Percentiles rank a stretch among this genome's conserved stretches.
Evolutionary conservation across 164 flowering plant genomes (phyloP).

Genomic region (Piper betle): DNA sequence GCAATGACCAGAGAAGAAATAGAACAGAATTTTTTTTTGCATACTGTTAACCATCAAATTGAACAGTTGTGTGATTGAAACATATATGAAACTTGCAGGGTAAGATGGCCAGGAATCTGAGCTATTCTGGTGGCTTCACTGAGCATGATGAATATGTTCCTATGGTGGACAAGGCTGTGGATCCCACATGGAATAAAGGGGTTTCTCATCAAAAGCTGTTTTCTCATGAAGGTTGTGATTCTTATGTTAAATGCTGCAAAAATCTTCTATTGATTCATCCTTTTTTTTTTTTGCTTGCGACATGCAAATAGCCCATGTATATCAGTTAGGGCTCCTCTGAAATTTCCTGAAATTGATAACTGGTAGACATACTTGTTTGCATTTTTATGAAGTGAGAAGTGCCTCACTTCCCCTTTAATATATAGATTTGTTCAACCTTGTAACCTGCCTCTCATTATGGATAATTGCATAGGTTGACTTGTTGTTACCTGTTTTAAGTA

Average conservation of each 20-base stretch:
- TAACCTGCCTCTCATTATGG: too few relatives aligned
- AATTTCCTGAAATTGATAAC: too few relatives aligned
- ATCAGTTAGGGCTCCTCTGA: too few relatives aligned
- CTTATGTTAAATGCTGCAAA: not conserved
- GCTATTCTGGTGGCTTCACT: constrained; percentile 5
- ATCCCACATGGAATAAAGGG: constrained; percentile 58
- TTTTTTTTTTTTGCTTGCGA: not conserved
- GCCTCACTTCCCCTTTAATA: too few relatives aligned
- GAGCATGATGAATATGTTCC: constrained; percentile 88
- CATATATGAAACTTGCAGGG: constrained; percentile 3
- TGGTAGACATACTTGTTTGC: too few relatives aligned
- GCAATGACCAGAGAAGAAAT: too few relatives aligned
- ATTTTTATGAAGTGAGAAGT: too few relatives aligned
- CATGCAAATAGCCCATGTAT: too few relatives aligned
- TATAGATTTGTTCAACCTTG: too few relatives aligned
- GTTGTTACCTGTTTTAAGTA: too few relatives aligned
- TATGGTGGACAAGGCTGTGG: constrained; percentile 91
- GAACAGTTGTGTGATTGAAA: not conserved
- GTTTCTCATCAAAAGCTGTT: constrained; percentile 26
- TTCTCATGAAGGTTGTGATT: constrained; percentile 38
- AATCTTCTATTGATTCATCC: not conserved
- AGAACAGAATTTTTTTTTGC: not conserved
- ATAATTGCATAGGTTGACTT: too few relatives aligned
- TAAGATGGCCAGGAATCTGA: constrained; percentile 4
- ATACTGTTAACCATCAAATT: not conserved